Conservation (phyloP, 805 yeast genomes). For the Candida loeiensis region DNA sequence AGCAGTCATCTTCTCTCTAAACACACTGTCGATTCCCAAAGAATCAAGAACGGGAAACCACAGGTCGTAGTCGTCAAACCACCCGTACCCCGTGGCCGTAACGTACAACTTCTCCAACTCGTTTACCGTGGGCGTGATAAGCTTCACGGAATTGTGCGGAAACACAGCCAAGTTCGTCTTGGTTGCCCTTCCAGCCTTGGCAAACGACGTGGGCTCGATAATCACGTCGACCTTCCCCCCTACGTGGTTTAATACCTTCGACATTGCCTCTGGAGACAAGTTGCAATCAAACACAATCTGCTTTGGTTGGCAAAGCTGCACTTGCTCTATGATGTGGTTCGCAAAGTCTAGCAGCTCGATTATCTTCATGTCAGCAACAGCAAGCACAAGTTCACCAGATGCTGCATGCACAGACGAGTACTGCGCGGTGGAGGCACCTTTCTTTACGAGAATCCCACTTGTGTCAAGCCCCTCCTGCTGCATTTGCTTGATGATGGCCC, state of each 20-base stretch:
- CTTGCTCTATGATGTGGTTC: constrained; percentile 38
- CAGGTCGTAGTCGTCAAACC: constrained; percentile 48
- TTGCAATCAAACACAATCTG: constrained; percentile 67
- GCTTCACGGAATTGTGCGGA: constrained; percentile 44
- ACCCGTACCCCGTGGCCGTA: constrained; percentile 38
- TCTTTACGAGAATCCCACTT: constrained; percentile 37
- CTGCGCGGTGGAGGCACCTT: constrained; percentile 51
- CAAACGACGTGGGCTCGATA: constrained; percentile 75
- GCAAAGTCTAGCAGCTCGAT: constrained; percentile 44
- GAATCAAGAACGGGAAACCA: constrained; percentile 79
- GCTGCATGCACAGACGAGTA: constrained; percentile 66
- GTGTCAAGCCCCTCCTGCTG: constrained; percentile 23
- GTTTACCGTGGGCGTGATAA: constrained; percentile 65
- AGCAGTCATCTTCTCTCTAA: constrained; percentile 45
- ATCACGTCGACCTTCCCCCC: constrained; percentile 32
- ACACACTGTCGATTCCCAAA: constrained; percentile 44
- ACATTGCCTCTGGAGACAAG: constrained; percentile 43
- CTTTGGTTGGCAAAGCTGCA: constrained; percentile 43
- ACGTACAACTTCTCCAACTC: constrained; percentile 59
- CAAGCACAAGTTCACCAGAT: constrained; percentile 63
- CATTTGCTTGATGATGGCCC: constrained; percentile 31
- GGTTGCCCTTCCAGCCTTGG: constrained; percentile 54
- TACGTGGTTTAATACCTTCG: constrained; percentile 30
- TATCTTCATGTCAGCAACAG: constrained; percentile 83
- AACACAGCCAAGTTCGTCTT: constrained; percentile 33